Evolutionary conservation across 768 basidiomycete genomes (phyloP).

Genomic region (Porpolomopsis calyptriformis): DNA sequence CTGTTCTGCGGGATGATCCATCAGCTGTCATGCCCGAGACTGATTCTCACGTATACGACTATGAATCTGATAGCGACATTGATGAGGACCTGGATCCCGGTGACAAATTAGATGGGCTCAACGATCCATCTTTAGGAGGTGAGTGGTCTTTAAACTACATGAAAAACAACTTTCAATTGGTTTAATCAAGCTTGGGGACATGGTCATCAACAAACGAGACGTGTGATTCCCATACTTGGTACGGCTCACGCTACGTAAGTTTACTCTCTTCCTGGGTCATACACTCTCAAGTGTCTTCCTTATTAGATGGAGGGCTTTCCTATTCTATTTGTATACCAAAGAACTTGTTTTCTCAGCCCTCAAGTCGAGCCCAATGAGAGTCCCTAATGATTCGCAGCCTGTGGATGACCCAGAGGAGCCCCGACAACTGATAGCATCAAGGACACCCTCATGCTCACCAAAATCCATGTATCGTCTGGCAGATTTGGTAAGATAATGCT

Average conservation of each 20-base stretch:
- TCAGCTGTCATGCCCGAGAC: not conserved
- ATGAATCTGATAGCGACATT: not conserved
- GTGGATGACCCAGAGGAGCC: too few relatives aligned
- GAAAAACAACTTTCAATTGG: too few relatives aligned
- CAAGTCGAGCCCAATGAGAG: not conserved
- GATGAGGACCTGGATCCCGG: too few relatives aligned
- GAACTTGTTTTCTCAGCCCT: not conserved
- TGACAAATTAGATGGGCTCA: not conserved
- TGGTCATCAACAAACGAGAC: too few relatives aligned
- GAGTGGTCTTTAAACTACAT: not conserved
- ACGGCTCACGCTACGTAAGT: not conserved
- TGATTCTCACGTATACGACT: not conserved
- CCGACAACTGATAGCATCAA: too few relatives aligned
- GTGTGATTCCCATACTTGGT: not conserved
- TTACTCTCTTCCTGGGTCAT: not conserved
- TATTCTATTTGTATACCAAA: not conserved
- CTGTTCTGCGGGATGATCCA: not conserved
- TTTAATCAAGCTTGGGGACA: too few relatives aligned
- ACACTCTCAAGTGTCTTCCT: not conserved
- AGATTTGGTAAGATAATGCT: slow-evolving; percentile 1
- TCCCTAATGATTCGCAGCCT: too few relatives aligned
- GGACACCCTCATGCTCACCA: slow-evolving; percentile 3
- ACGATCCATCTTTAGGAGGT: not conserved
- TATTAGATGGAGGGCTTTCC: not conserved
- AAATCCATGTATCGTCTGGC: slow-evolving; percentile 7